A percentile compares a stretch with the other conserved stretches of the same genome.
Conservation (phyloP, 148 eudicot species). For the Persicaria tinctoria region DNA sequence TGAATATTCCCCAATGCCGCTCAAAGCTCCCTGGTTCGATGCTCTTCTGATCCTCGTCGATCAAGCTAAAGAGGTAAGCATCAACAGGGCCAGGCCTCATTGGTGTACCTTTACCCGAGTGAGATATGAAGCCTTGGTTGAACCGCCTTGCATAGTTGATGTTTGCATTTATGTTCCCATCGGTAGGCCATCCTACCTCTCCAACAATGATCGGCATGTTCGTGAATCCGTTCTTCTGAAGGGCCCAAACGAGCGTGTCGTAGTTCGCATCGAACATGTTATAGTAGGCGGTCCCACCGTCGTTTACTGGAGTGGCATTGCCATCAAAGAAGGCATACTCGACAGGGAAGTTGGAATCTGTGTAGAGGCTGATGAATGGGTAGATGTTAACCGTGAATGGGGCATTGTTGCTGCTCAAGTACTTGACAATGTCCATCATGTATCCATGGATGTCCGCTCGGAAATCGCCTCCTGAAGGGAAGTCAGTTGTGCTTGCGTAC, state of each 20-base stretch:
- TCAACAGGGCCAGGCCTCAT: slow-evolving; percentile 75
- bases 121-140: slow-evolving; percentile 85
- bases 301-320: slow-evolving; percentile 43
- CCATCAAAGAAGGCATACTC: slow-evolving; percentile 91
- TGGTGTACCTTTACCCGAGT: slow-evolving; percentile 74
- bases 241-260: slow-evolving; percentile 85
- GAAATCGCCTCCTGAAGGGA: slow-evolving; percentile 79
- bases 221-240: slow-evolving; percentile 60
- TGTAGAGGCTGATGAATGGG: slow-evolving; percentile 83
- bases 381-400: slow-evolving; percentile 90
- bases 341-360: slow-evolving; percentile 53
- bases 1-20: slow-evolving; percentile 86
- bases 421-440: slow-evolving; percentile 58
- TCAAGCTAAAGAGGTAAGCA: slow-evolving; percentile 65
- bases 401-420: slow-evolving; percentile 47
- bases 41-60: slow-evolving; percentile 87
- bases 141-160: slow-evolving; percentile 51
- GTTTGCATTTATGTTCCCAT: slow-evolving; percentile 79
- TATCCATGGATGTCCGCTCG: slow-evolving; percentile 55
- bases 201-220: slow-evolving; percentile 78
- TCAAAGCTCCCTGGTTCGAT: slow-evolving; percentile 78
- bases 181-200: slow-evolving; percentile 92
- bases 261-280: slow-evolving; percentile 93
- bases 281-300: slow-evolving; percentile 58
- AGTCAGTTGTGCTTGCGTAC: slow-evolving; percentile 33